A percentile compares a stretch with the other conserved stretches of the same genome.
Conservation (phyloP, 768 basidiomycete species). For the Naganishia vaughanmartiniae region DNA sequence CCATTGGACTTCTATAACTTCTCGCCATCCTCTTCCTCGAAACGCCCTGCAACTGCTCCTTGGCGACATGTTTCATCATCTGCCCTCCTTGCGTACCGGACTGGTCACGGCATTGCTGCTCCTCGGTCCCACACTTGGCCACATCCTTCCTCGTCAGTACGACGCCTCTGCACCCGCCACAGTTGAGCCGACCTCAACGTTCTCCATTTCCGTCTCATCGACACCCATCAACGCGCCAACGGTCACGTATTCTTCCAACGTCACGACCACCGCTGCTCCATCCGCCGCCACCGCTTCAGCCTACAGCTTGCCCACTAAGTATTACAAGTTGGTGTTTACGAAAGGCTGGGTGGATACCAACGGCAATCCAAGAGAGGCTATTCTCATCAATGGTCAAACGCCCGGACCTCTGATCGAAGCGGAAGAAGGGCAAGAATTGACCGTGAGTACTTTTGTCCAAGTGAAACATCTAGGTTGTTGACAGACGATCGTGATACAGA, state of each 20-base stretch:
- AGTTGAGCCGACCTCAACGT: not conserved
- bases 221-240: not conserved
- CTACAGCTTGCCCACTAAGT: conserved; percentile 9
- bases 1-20: not conserved
- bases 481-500: not conserved
- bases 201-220: not conserved
- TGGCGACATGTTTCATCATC: not conserved
- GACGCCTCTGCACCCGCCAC: not conserved
- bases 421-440: conserved; percentile 25
- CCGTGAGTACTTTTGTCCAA: not conserved
- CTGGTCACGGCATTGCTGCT: not conserved
- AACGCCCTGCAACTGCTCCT: not conserved
- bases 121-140: not conserved
- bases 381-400: conserved; percentile 30
- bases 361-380: conserved; percentile 25
- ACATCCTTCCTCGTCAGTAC: not conserved
- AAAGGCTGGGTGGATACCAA: conserved; percentile 23
- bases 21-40: not conserved
- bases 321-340: conserved; percentile 20
- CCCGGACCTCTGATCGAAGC: conserved; percentile 29
- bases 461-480: not conserved
- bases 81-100: not conserved
- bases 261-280: not conserved
- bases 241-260: conserved; percentile 1
- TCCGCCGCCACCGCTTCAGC: not conserved